Conservation (phyloP, 2,329 filamentous ascomycete species). For the Aspergillus cejpii region DNA sequence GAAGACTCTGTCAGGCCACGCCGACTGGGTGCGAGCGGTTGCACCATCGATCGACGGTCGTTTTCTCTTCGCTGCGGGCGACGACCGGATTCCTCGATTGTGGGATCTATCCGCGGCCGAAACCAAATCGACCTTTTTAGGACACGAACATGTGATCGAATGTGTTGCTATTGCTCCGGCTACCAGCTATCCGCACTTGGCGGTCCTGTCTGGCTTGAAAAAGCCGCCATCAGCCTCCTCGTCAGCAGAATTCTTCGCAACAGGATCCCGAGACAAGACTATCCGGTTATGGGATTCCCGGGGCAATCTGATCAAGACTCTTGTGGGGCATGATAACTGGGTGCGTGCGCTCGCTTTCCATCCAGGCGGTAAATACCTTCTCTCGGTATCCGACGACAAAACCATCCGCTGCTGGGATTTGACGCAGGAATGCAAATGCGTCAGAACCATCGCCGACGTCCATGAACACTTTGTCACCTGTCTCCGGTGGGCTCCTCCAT, state of each 20-base stretch:
- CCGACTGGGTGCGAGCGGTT: constrained; percentile 87
- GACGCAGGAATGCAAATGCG: constrained; percentile 77
- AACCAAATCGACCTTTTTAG: constrained; percentile 67
- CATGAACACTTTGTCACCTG: constrained; percentile 80
- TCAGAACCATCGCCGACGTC: constrained; percentile 67
- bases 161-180: constrained; percentile 79
- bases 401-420: constrained; percentile 89
- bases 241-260: constrained; percentile 77
- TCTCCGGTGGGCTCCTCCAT: constrained; percentile 74
- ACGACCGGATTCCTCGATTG: constrained; percentile 72
- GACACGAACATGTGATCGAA: constrained; percentile 76
- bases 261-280: constrained; percentile 78
- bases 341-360: constrained; percentile 78
- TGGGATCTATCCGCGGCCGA: constrained; percentile 78
- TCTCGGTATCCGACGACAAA: constrained; percentile 81
- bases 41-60: constrained; percentile 74
- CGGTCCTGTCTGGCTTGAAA: constrained; percentile 69
- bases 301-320: constrained; percentile 72
- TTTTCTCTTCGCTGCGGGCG: constrained; percentile 73
- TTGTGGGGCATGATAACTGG: constrained; percentile 90
- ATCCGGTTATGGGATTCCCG: constrained; percentile 81
- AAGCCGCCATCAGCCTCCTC: constrained; percentile 65
- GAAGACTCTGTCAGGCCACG: constrained; percentile 79
- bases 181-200: constrained; percentile 64
- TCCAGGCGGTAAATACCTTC: constrained; percentile 78